phyloP scores from a whole-genome alignment of 306 rosid genomes.

The Lablab purpureus region DNA sequence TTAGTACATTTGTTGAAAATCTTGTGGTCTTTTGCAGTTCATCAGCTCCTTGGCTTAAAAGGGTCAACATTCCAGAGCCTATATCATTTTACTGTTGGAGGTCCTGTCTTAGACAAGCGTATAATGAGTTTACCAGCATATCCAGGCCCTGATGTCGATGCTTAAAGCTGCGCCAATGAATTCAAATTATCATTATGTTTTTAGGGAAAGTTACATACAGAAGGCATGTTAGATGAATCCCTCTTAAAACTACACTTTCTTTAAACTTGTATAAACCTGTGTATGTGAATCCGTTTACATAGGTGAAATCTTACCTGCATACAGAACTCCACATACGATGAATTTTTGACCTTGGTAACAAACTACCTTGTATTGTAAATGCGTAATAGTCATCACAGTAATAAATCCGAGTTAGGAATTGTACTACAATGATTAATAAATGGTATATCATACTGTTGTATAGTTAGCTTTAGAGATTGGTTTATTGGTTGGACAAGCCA shows the following conservation, averaged over 20 bases:
- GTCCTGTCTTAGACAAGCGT: slow-evolving; percentile 82
- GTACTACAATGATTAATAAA: slow-evolving; percentile 28
- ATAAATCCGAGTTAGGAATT: not conserved
- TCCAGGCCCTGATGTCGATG: slow-evolving; percentile 80
- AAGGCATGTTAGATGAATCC: slow-evolving; percentile 1
- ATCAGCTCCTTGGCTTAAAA: slow-evolving; percentile 79
- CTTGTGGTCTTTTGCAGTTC: slow-evolving; percentile 71
- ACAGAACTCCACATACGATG: slow-evolving; percentile 10
- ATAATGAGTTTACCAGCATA: slow-evolving; percentile 96
- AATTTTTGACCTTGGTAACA: not conserved
- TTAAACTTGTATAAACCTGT: slow-evolving; percentile 35
- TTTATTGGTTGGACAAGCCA: not conserved
- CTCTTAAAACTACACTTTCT: not conserved
- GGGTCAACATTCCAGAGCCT: slow-evolving; percentile 86
- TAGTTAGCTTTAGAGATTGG: slow-evolving; percentile 8
- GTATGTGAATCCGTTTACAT: not conserved
- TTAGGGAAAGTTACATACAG: not conserved
- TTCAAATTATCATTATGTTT: slow-evolving; percentile 18
- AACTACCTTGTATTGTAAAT: slow-evolving; percentile 21
- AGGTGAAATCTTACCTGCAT: slow-evolving; percentile 14
- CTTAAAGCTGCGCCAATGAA: slow-evolving; percentile 50
- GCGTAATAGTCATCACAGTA: not conserved
- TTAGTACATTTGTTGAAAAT: not conserved
- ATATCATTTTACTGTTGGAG: slow-evolving; percentile 94
- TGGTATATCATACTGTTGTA: slow-evolving; percentile 13